Conservation (phyloP, 257 asterid genomes). For the Jacaranda copaia region DNA sequence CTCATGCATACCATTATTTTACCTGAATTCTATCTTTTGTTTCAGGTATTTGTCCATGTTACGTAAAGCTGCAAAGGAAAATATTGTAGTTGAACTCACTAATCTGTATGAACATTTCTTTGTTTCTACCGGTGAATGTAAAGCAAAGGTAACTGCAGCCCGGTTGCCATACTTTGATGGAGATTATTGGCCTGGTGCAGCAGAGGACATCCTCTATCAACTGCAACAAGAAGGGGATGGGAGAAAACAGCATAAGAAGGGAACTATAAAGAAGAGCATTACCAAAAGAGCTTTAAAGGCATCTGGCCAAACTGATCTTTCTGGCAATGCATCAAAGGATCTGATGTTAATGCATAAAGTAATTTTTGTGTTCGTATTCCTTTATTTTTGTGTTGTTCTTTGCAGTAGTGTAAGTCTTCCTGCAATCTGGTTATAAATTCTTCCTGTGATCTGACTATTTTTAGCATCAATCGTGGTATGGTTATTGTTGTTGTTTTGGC, state of each 20-base stretch:
- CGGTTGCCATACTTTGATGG: conserved; percentile 98
- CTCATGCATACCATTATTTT: conserved; percentile 29
- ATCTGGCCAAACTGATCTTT: conserved; percentile 95
- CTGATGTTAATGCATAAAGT: conserved; percentile 89
- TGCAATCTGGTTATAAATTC: background rate
- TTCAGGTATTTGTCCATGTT: conserved; percentile 95
- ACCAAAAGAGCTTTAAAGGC: conserved; percentile 93
- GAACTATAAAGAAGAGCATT: conserved; percentile 70
- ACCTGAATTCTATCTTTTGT: conserved; percentile 32
- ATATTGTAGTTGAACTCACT: conserved; percentile 83
- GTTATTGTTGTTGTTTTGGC: background rate
- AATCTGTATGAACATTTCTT: conserved; percentile 92
- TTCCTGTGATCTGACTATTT: background rate
- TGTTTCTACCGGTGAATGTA: conserved; percentile 80
- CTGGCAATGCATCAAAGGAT: conserved; percentile 93
- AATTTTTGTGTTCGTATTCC: conserved; percentile 36
- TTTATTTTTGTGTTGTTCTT: background rate
- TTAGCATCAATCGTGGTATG: background rate
- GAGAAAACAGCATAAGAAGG: conserved; percentile 78
- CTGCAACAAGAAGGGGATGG: conserved; percentile 97
- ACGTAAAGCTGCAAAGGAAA: conserved; percentile 85
- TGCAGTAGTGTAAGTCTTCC: no score
- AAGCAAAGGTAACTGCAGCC: conserved; percentile 94
- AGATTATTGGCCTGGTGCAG: conserved; percentile 99
- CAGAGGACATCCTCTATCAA: conserved; percentile 88